Evolutionary conservation across 2,329 filamentous ascomycete genomes (phyloP).

Genomic region (Thielaviopsis ethacetica): DNA sequence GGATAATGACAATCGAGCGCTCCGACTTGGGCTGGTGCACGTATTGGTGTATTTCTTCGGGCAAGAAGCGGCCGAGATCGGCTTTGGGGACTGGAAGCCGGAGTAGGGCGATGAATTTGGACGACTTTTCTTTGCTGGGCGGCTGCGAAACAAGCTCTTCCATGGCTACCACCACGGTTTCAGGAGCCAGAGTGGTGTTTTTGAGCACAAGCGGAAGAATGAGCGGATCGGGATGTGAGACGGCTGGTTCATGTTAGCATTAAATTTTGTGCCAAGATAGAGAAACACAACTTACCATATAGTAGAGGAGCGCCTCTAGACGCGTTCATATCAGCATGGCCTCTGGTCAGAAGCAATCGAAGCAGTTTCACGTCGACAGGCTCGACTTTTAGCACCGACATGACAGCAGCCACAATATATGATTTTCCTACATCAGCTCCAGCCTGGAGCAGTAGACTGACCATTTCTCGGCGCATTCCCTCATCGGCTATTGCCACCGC

Average conservation of each 20-base stretch:
- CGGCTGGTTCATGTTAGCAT: slow-evolving; percentile 19
- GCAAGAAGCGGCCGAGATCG: slow-evolving; percentile 28
- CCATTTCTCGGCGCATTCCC: slow-evolving; percentile 28
- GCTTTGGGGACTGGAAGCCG: slow-evolving; percentile 23
- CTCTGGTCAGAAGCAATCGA: slow-evolving; percentile 30
- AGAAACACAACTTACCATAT: slow-evolving; percentile 16
- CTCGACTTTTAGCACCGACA: slow-evolving; percentile 25
- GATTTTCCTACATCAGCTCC: slow-evolving; percentile 27
- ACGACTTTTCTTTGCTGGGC: slow-evolving; percentile 28
- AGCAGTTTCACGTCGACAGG: slow-evolving; percentile 35
- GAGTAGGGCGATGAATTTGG: slow-evolving; percentile 33
- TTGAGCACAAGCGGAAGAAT: slow-evolving; percentile 31
- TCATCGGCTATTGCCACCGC: slow-evolving; percentile 30
- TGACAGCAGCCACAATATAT: slow-evolving; percentile 27
- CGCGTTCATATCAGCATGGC: slow-evolving; percentile 36
- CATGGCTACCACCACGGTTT: slow-evolving; percentile 28
- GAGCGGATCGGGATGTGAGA: slow-evolving; percentile 27
- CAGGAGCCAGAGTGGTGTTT: slow-evolving; percentile 26
- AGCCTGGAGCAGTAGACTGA: slow-evolving; percentile 28
- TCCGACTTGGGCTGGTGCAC: slow-evolving; percentile 22
- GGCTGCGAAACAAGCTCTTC: slow-evolving; percentile 26
- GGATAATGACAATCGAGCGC: slow-evolving; percentile 27
- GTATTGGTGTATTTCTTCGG: slow-evolving; percentile 33
- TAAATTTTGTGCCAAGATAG: background rate
- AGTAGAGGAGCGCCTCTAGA: slow-evolving; percentile 27